Conservation (phyloP, 202 grass and related monocot genomes). For the Hordeum pubiflorum region DNA sequence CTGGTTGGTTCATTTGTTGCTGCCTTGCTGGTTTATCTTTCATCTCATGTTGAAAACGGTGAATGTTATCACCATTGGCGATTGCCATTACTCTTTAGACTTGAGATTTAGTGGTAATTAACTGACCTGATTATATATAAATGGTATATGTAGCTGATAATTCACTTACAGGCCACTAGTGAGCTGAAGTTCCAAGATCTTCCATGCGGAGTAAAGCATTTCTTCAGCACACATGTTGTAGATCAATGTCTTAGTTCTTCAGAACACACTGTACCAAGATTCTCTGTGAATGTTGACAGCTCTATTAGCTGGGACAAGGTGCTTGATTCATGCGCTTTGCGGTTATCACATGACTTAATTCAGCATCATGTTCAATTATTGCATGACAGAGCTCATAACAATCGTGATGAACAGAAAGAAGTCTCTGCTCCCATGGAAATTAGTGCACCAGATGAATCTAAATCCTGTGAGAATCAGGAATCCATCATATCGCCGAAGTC, state of each 20-base stretch:
- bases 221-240: constrained; percentile 63
- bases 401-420: constrained; percentile 31
- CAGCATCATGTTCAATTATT: constrained; percentile 73
- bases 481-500: neutral
- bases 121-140: constrained; percentile 12
- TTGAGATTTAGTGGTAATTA: constrained; percentile 11
- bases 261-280: constrained; percentile 64
- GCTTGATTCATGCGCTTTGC: constrained; percentile 53
- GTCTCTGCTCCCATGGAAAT: constrained; percentile 32
- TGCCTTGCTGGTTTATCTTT: neutral
- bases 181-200: constrained; percentile 74
- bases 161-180: constrained; percentile 60
- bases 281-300: constrained; percentile 69
- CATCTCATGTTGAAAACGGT: neutral
- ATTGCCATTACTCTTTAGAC: neutral
- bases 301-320: constrained; percentile 53
- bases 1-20: neutral
- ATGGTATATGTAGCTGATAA: constrained; percentile 17
- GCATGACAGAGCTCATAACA: constrained; percentile 54
- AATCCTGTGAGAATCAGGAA: constrained; percentile 22
- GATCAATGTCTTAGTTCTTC: constrained; percentile 43
- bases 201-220: constrained; percentile 67
- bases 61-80: neutral
- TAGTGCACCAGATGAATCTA: constrained; percentile 24
- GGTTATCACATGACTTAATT: constrained; percentile 63